These are phyloP conservation scores for Blumeria graminis DNA, from an alignment of 2,329 filamentous ascomycete species.

Conservation along the genomic window DNA sequence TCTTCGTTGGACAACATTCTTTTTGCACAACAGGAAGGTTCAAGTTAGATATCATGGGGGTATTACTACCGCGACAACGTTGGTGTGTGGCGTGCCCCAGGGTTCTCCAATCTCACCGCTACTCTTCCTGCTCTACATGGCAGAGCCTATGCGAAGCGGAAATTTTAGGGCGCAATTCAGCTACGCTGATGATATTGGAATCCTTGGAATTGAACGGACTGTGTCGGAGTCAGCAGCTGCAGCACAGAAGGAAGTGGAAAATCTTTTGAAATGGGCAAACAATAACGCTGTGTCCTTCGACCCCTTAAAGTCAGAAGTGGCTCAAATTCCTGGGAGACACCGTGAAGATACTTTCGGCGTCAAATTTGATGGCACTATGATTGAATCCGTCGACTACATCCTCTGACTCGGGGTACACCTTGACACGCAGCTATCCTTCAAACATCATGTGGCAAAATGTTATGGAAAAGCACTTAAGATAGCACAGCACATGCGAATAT, in stretches of 20 bases:
- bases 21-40: no score
- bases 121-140: neutral
- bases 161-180: neutral
- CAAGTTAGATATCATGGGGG: no score
- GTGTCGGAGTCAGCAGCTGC: neutral
- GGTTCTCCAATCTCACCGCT: neutral
- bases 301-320: neutral
- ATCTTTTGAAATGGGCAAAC: neutral
- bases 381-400: neutral
- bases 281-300: neutral
- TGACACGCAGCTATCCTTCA: neutral
- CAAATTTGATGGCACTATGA: neutral
- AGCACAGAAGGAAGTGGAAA: neutral
- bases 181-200: neutral
- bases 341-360: neutral
- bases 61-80: neutral
- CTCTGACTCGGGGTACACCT: neutral
- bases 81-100: neutral
- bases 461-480: neutral
- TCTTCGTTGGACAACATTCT: no score
- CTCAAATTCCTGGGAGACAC: neutral
- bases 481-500: neutral
- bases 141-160: neutral
- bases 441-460: neutral
- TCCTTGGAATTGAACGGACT: neutral